phyloP scores from a whole-genome alignment of 176 grass and related monocot species.

The Saccharum officinarum region DNA sequence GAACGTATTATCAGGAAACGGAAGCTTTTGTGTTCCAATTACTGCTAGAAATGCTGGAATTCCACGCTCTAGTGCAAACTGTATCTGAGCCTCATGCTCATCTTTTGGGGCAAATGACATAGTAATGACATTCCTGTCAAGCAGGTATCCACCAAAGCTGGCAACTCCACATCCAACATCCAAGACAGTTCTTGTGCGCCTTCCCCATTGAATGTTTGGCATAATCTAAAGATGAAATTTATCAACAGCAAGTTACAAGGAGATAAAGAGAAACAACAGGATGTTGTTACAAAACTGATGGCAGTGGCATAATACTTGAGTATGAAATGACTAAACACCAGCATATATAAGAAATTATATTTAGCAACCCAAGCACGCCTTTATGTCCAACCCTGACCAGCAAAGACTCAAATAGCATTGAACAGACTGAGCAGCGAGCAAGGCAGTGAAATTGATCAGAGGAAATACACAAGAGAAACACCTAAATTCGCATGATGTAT shows the following conservation, averaged over 20 bases:
- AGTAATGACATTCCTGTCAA: constrained; percentile 82
- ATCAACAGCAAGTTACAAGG: constrained; percentile 13
- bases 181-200: constrained; percentile 65
- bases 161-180: constrained; percentile 99
- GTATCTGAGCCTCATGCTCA: constrained; percentile 97
- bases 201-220: constrained; percentile 67
- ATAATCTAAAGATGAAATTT: constrained; percentile 54
- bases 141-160: constrained; percentile 86
- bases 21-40: constrained; percentile 81
- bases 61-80: constrained; percentile 89
- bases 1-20: constrained; percentile 86
- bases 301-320: not conserved
- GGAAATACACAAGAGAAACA: not conserved
- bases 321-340: constrained; percentile 1
- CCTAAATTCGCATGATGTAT: not conserved
- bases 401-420: not conserved
- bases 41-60: constrained; percentile 90
- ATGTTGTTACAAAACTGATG: constrained; percentile 4
- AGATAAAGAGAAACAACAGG: not conserved
- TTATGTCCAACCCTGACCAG: not conserved
- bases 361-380: not conserved
- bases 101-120: constrained; percentile 97
- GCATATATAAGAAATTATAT: not conserved
- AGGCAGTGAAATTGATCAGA: constrained; percentile 8
- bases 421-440: not conserved